Evolutionary conservation across 1,139 yeast species (phyloP), one percentile per base, ranked within the genome.

Genomic region (Saccharomyces hybrid): DNA sequence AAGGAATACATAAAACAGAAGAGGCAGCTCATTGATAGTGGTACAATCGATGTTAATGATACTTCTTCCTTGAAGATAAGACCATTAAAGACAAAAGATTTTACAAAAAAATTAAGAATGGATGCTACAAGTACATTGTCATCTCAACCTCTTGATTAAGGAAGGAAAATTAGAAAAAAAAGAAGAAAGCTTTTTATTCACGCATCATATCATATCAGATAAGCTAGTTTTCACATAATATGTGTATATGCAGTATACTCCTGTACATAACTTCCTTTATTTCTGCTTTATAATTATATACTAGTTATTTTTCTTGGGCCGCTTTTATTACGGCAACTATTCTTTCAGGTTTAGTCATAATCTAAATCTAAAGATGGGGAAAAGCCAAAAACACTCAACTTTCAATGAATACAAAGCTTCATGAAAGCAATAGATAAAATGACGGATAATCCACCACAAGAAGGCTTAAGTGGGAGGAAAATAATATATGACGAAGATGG

Each of bases 401-500:
- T 32, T 32, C 5, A 7, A n/a, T 32, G n/a, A n/a, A 13, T 32
- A n/a, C 16, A n/a, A n/a, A 6, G 8, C 14, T 8, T 8, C 16
- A 13, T n/a, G 38, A 32, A 7, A 32, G 38, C 14, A 32, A 32
- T n/a, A 14, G 38, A 32, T n/a, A 32, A 7, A 32, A 32, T 32
- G 38, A 32, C 38, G 3, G 38, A n/a, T n/a, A 32, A 32, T n/a
- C 16, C 16, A 13, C 38, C 38, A n/a, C 38, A 32, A 32, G 38
- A 32, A 32, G 38, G 38, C 3, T n/a, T 32, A 32, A 32, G 38
- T 32, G 38, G 38, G 13, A 32, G 38, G 53, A 83, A 81, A 63
- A 86, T 89, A 58, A 72, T 88, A 26, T 85, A 87, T 57, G 96
- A 88, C 63, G 84, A 88, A 67, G 85, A 90, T 70, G 97, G 97